Conservation (phyloP, 2,329 filamentous ascomycete genomes). For the Aspergillus carbonarius region DNA sequence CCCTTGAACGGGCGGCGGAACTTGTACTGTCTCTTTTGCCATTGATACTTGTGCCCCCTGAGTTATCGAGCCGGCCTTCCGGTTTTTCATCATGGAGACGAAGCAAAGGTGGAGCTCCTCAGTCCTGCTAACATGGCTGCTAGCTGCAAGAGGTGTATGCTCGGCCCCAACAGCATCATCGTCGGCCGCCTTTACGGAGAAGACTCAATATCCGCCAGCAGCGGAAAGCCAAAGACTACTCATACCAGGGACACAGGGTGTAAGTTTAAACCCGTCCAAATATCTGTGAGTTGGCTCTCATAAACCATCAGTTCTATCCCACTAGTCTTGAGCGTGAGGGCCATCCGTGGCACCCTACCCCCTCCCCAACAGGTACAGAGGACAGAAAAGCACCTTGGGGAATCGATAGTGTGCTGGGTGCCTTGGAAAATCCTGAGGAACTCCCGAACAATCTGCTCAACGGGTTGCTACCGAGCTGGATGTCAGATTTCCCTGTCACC, state of each 20-base stretch:
- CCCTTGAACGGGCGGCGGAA: not conserved
- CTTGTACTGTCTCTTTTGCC: not conserved
- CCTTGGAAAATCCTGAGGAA: slow-evolving; percentile 14
- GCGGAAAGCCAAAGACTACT: slow-evolving; percentile 28
- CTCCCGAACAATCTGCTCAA: slow-evolving; percentile 13
- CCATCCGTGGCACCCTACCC: slow-evolving; percentile 31
- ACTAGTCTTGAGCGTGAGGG: slow-evolving; percentile 32
- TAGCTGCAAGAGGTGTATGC: slow-evolving; percentile 29
- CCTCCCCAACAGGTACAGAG: slow-evolving; percentile 24
- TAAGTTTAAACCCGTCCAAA: slow-evolving; percentile 21
- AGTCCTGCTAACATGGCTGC: slow-evolving; percentile 37
- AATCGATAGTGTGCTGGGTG: slow-evolving; percentile 18
- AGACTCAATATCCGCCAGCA: slow-evolving; percentile 39
- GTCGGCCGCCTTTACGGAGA: slow-evolving; percentile 21
- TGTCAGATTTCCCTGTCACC: not conserved
- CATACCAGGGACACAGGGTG: slow-evolving; percentile 28
- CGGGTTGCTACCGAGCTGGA: not conserved
- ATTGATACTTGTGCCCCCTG: not conserved
- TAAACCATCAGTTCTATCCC: slow-evolving; percentile 29
- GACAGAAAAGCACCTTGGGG: slow-evolving; percentile 3
- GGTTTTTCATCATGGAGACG: slow-evolving; percentile 20
- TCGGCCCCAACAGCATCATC: slow-evolving; percentile 25
- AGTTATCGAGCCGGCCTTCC: not conserved
- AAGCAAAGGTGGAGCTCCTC: slow-evolving; percentile 24
- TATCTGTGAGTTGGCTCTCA: slow-evolving; percentile 11